Evolutionary conservation across 108 stramenopile genomes (phyloP), one percentile per base, ranked within the genome.

Genomic region (Fragilaria radians): DNA sequence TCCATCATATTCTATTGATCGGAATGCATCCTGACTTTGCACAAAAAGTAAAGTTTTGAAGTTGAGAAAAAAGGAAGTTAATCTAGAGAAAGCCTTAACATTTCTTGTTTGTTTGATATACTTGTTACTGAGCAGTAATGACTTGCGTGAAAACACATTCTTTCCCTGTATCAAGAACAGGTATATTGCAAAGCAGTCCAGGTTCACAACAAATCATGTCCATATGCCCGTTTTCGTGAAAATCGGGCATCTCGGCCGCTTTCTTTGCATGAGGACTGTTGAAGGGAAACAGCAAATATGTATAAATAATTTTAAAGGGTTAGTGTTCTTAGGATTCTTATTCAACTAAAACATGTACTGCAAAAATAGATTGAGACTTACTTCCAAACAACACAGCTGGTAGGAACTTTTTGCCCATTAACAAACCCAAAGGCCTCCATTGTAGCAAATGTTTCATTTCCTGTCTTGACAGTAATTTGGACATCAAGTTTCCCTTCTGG

Each of bases 191-290:
- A 33, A 88, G 53, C 26, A 92, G 59, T 25, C 86, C 86, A 26
- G 90, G 90, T 56, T 92, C 87, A 11, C 88, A 82, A 60, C 90
- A 92, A 48, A 92, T 82, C 85, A 92, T 88, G 14, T 88, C 86
- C 25, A 66, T 36, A 55, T 88, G 82, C 69, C 80, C 71, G 52
- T 88, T 87, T 26, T 80, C 70, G 11, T 78, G 81, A 65, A 92
- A 88, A 54, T 92, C 90, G 17, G 49, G 48, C 87, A 92, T 86
- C 1, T 71, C 76, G 28, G 57, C 66, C 1, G 86, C 85, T 28
- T 88, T 92, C 26, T 72, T 68, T 30, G 70, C 63, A 47, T 77
- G 70, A 28, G 87, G 90, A 72, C 36, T 42, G 36, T 14, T 71
- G 70, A 69, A 66, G 70, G 7, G 70, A 59, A 2, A 76, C 70